phyloP scores from a whole-genome alignment of 202 grass and related monocot genomes.

The Elaeis oleifera region DNA sequence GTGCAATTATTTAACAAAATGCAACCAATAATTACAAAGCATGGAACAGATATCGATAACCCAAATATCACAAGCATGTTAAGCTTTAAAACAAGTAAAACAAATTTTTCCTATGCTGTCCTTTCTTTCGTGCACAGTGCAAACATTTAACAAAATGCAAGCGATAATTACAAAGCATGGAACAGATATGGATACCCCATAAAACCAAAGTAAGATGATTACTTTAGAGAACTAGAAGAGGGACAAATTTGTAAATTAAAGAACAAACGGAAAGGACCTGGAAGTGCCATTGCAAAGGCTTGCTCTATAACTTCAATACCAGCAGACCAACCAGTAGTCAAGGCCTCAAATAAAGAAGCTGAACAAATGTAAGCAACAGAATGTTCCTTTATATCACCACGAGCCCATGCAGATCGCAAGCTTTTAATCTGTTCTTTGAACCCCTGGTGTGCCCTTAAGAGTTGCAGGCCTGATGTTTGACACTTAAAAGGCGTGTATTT shows the following conservation, averaged over 20 bases:
- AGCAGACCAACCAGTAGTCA: slow-evolving; percentile 61
- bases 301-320: slow-evolving; percentile 83
- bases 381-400: slow-evolving; percentile 52
- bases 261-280: slow-evolving; percentile 43
- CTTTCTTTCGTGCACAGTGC: too few species aligned
- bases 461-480: slow-evolving; percentile 50
- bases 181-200: too few species aligned
- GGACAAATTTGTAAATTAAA: slow-evolving; percentile 9
- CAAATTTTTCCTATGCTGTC: too few species aligned
- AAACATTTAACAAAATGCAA: too few species aligned
- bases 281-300: slow-evolving; percentile 46
- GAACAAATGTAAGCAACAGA: slow-evolving; percentile 67
- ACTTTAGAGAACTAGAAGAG: slow-evolving; percentile 5
- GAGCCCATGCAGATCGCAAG: slow-evolving; percentile 32
- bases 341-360: slow-evolving; percentile 76
- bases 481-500: slow-evolving; percentile 57
- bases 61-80: too few species aligned
- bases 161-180: too few species aligned
- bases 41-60: too few species aligned
- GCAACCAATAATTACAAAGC: too few species aligned
- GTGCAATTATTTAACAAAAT: too few species aligned
- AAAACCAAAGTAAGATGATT: too few species aligned
- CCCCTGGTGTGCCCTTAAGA: slow-evolving; percentile 78
- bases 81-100: too few species aligned
- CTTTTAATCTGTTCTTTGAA: slow-evolving; percentile 89